Evolutionary conservation across 176 grass and related monocot species (phyloP), one percentile per base, ranked within the genome.

Genomic region (Poa pratensis): DNA sequence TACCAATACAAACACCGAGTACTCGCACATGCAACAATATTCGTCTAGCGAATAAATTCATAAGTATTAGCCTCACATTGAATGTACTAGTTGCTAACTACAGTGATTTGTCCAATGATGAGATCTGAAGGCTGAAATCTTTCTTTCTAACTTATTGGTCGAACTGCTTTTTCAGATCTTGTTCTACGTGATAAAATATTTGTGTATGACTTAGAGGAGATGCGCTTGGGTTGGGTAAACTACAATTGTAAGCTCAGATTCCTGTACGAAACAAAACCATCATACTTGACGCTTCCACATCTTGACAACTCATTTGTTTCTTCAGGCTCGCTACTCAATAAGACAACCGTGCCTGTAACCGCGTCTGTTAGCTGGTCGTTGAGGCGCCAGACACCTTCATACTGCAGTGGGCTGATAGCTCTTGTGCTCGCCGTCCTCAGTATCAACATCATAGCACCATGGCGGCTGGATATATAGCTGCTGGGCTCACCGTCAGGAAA

Each of bases 151-250:
- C 20, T 74, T 14, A 19, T 77, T 58, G 22, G 58, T 45, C 48
- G 43, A 45, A 49, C 77, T 69, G 20, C 76, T 50, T 35, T 72
- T 3, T 9, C 85, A 97, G 95, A 97, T 86, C 52, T 97, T 81
- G 91, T 97, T 86, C 75, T 97, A 24, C 93, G 93, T 83, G 95
- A 97, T 76, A 97, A 95, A 82, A 93, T 97, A 90, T 86, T 97
- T 51, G 91, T 95, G 60, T 97, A 97, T 57, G 89, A 97, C 83
- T 66, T 97, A 80, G 83, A 60, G 23, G 91, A 93, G 55, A 84
- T 91, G 86, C 90, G 87, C 23, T 83, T 97, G 35, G 95, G 95
- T 69, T 95, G 95, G 95, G 61, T 57, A 13, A 75, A 91, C 69
- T 95, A 97, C 16, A 93, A 97, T 20, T 97, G 95, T 95, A 89